These are phyloP conservation scores for Ceratobasidium theobromae DNA, from an alignment of 1,284 basidiomycete genomes.

Conservation along the genomic window DNA sequence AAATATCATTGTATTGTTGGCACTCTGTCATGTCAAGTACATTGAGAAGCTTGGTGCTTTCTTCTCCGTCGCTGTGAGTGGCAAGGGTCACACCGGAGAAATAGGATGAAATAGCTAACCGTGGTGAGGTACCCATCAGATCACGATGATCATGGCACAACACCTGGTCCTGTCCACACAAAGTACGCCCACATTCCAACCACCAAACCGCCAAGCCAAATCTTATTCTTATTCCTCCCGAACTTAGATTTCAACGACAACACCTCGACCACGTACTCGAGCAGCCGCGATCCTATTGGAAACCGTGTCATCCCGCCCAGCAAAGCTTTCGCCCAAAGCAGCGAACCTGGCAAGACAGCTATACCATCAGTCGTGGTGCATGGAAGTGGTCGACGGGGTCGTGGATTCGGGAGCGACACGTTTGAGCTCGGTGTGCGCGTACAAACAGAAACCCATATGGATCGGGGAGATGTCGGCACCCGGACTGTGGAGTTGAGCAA, in stretches of 20 bases:
- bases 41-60: slow-evolving; percentile 28
- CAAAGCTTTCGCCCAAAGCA: neutral
- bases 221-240: neutral
- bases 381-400: neutral
- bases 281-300: slow-evolving; percentile 5
- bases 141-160: slow-evolving; percentile 29
- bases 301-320: neutral
- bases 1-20: slow-evolving; percentile 20
- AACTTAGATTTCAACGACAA: slow-evolving; percentile 14
- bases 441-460: slow-evolving; percentile 30
- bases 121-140: neutral
- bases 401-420: neutral
- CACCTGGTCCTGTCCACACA: slow-evolving; percentile 23
- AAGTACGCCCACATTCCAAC: neutral
- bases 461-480: neutral
- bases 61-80: slow-evolving; percentile 20
- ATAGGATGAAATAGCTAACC: neutral
- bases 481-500: neutral
- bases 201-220: neutral
- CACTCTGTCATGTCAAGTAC: slow-evolving; percentile 29
- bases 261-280: neutral
- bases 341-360: neutral
- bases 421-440: slow-evolving; percentile 29
- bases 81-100: no score
- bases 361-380: neutral